Conservation (phyloP, 805 yeast species). For the Kuraishia capsulata region DNA sequence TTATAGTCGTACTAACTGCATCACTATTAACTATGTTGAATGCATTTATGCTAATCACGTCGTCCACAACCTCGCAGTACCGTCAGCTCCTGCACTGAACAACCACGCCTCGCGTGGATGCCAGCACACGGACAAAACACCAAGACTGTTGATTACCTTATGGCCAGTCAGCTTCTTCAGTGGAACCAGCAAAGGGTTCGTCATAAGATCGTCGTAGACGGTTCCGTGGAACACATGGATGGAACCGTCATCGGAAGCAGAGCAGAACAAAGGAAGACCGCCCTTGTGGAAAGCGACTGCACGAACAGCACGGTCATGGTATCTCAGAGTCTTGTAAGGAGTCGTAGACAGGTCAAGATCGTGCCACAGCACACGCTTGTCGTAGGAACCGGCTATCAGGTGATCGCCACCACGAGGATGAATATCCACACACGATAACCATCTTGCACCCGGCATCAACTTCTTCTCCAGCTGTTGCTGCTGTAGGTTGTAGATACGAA, state of each 20-base stretch:
- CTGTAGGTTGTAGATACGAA: conserved; percentile 83
- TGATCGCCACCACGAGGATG: conserved; percentile 92
- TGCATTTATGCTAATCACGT: conserved; percentile 36
- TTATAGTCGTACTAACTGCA: neutral
- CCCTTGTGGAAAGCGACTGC: conserved; percentile 79
- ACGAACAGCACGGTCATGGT: conserved; percentile 92
- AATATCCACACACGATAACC: conserved; percentile 85
- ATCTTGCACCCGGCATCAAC: conserved; percentile 89
- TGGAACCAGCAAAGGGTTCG: conserved; percentile 93
- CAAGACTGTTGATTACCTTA: conserved; percentile 66
- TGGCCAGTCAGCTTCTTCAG: conserved; percentile 92
- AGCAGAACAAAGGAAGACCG: conserved; percentile 81
- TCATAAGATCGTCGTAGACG: conserved; percentile 91
- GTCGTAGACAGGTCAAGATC: conserved; percentile 83
- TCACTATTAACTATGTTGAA: neutral
- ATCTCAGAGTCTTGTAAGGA: conserved; percentile 92
- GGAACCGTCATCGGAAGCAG: conserved; percentile 90
- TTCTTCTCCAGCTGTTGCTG: conserved; percentile 79
- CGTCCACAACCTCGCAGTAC: conserved; percentile 94
- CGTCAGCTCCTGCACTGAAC: conserved; percentile 95
- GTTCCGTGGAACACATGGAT: conserved; percentile 95
- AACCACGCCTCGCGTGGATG: conserved; percentile 99
- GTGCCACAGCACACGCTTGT: conserved; percentile 95
- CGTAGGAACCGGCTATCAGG: conserved; percentile 84
- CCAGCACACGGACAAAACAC: conserved; percentile 85